Evolutionary conservation across 805 yeast genomes (phyloP).

Genomic region (Candida takata): DNA sequence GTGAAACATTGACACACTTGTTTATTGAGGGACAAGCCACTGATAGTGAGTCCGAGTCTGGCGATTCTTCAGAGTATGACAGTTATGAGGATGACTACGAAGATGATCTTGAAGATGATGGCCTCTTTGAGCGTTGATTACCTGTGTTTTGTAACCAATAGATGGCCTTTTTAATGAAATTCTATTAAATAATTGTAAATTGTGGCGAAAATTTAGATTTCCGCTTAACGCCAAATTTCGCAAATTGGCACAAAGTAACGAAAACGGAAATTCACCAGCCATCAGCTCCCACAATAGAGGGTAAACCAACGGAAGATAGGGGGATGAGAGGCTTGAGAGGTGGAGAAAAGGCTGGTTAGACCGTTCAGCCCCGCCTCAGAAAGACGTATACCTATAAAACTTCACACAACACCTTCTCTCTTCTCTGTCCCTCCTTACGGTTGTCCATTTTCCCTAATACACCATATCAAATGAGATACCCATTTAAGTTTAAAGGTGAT

Average conservation of each 20-base stretch:
- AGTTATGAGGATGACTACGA: slow-evolving; percentile 22
- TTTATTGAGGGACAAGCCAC: slow-evolving; percentile 22
- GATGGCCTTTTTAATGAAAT: too few species aligned
- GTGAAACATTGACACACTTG: slow-evolving; percentile 45
- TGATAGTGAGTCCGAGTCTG: slow-evolving; percentile 23
- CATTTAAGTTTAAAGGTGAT: slow-evolving; percentile 17
- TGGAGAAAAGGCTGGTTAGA: too few species aligned
- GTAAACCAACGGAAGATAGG: too few species aligned
- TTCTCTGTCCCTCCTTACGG: too few species aligned
- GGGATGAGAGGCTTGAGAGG: too few species aligned
- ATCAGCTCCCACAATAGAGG: too few species aligned
- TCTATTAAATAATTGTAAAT: too few species aligned
- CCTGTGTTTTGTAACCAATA: too few species aligned
- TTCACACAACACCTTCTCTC: too few species aligned
- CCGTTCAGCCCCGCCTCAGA: too few species aligned
- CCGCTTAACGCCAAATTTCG: neutral
- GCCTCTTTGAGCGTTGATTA: slow-evolving; percentile 46
- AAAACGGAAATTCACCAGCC: slow-evolving; percentile 3
- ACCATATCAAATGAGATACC: slow-evolving; percentile 21
- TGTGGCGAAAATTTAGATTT: neutral
- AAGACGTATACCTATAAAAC: too few species aligned
- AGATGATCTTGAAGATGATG: slow-evolving; percentile 44
- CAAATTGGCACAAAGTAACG: neutral
- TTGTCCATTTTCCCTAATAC: too few species aligned
- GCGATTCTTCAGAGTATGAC: slow-evolving; percentile 33